A percentile compares a stretch with the other conserved stretches of the same genome.
These are phyloP conservation scores for Botrytis porri DNA, from an alignment of 2,329 filamentous ascomycete species.

Conservation along the genomic window DNA sequence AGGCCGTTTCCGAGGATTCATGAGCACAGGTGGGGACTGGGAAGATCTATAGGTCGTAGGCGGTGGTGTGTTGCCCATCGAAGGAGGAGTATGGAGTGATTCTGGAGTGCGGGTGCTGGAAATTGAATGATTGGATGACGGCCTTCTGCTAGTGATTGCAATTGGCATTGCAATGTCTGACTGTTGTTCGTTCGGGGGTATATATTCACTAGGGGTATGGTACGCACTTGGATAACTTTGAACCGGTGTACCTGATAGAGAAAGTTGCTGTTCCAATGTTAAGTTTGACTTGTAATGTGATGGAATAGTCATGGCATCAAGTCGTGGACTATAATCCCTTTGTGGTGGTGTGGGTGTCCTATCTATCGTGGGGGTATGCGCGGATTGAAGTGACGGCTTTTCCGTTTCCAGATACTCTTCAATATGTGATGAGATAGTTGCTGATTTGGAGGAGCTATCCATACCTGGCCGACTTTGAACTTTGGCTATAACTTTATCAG, in stretches of 20 bases:
- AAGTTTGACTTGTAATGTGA: conserved; percentile 21
- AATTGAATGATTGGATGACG: conserved; percentile 10
- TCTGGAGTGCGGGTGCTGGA: conserved; percentile 3
- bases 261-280: conserved; percentile 20
- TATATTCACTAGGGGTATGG: conserved; percentile 10
- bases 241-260: conserved; percentile 8
- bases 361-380: not conserved
- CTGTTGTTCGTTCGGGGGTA: not conserved
- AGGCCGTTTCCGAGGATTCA: conserved; percentile 24
- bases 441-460: conserved; percentile 26
- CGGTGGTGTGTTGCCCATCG: conserved; percentile 19
- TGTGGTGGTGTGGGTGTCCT: conserved; percentile 7
- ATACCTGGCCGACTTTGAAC: conserved; percentile 27
- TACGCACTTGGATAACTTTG: conserved; percentile 6
- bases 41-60: conserved; percentile 17
- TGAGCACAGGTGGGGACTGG: conserved; percentile 8
- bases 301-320: conserved; percentile 9
- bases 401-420: conserved; percentile 31
- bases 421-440: conserved; percentile 27
- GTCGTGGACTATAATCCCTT: conserved; percentile 9
- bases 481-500: conserved; percentile 19
- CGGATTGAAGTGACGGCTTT: conserved; percentile 9
- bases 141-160: not conserved
- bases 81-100: conserved; percentile 8
- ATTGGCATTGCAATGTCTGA: not conserved